A percentile compares a stretch with the other conserved stretches of the same genome.
Evolutionary conservation across 1,284 basidiomycete genomes (phyloP).

Genomic region (Amylostereum areolatum): DNA sequence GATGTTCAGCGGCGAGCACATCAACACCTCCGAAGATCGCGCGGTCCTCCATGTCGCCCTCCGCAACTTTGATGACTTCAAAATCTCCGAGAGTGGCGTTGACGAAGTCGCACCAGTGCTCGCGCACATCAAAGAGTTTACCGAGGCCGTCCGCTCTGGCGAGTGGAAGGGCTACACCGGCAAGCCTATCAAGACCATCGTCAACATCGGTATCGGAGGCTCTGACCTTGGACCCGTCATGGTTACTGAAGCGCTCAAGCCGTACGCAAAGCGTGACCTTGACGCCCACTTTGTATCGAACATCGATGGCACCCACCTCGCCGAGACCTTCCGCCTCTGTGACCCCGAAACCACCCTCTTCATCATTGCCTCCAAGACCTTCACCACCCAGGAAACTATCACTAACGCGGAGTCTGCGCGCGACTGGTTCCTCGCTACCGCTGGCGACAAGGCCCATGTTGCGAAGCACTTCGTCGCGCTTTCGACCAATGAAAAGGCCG

Average conservation of each 20-base stretch:
- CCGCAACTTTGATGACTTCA: conserved; percentile 76
- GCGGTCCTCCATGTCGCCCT: conserved; percentile 95
- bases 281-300: conserved; percentile 92
- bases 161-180: conserved; percentile 97
- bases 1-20: conserved; percentile 95
- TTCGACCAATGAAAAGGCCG: conserved; percentile 92
- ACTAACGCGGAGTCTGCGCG: conserved; percentile 94
- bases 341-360: conserved; percentile 94
- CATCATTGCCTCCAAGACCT: conserved; percentile 98
- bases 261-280: conserved; percentile 88
- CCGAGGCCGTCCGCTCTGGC: conserved; percentile 80
- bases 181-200: conserved; percentile 89
- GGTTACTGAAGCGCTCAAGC: conserved; percentile 96
- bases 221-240: conserved; percentile 98
- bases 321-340: conserved; percentile 79
- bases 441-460: conserved; percentile 86
- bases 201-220: conserved; percentile 99
- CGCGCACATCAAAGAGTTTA: conserved; percentile 89
- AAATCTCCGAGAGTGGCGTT: conserved; percentile 77
- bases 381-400: conserved; percentile 99
- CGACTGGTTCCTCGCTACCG: conserved; percentile 87
- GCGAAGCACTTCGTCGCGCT: conserved; percentile 99
- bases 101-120: conserved; percentile 83
- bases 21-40: conserved; percentile 97
- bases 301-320: conserved; percentile 97